These are phyloP conservation scores for Diplodia corticola DNA, from an alignment of 2,329 filamentous ascomycete species.

Conservation along the genomic window DNA sequence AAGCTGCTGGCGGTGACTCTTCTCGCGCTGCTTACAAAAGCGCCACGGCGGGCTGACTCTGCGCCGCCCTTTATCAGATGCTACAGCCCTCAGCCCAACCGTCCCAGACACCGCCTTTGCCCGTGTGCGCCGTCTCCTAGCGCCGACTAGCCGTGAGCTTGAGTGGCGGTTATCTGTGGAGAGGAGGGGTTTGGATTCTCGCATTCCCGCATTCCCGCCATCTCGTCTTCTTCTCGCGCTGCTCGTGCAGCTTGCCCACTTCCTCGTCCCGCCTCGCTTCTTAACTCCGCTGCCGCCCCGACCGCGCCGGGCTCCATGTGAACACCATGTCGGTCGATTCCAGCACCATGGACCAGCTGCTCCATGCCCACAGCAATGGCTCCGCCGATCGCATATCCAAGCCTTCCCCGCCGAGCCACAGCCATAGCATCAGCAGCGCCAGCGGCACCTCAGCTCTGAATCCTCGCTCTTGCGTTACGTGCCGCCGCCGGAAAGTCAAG, in stretches of 20 bases:
- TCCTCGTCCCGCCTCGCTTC: neutral
- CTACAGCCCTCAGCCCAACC: neutral
- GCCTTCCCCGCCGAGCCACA: conserved; percentile 14
- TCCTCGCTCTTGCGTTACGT: conserved; percentile 53
- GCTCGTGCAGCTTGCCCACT: too few relatives aligned
- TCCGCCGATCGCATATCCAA: conserved; percentile 13
- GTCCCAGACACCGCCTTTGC: neutral
- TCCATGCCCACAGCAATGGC: conserved; percentile 21
- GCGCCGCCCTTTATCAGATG: conserved; percentile 17
- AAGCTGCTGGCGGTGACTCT: conserved; percentile 18
- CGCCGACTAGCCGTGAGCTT: conserved; percentile 7
- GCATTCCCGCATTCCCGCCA: neutral
- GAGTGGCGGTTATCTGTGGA: conserved; percentile 8
- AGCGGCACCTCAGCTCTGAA: conserved; percentile 30
- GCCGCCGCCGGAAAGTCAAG: conserved; percentile 65
- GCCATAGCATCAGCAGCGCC: conserved; percentile 16
- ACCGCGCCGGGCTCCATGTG: neutral
- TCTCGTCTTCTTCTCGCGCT: neutral
- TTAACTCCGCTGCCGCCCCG: neutral
- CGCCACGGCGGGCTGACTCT: conserved; percentile 8
- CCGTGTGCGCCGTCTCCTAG: conserved; percentile 11
- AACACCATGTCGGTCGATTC: conserved; percentile 13
- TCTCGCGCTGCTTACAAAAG: conserved; percentile 14
- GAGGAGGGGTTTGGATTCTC: neutral
- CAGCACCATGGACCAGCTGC: conserved; percentile 6